phyloP scores from a whole-genome alignment of 768 basidiomycete species.

The Scleroderma bovista region DNA sequence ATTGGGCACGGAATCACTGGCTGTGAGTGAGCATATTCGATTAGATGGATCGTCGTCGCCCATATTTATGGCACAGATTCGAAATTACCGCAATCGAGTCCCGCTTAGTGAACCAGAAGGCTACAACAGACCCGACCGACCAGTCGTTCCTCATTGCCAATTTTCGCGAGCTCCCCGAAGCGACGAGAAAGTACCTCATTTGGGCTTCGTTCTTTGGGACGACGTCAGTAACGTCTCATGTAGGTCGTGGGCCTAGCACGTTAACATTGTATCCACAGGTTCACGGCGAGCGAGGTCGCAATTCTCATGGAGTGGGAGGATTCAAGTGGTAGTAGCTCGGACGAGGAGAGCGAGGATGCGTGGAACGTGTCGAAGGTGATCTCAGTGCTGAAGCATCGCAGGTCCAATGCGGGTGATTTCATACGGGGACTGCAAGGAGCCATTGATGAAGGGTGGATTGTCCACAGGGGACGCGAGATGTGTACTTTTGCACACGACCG shows the following conservation, averaged over 20 bases:
- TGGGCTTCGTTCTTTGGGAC: constrained; percentile 75
- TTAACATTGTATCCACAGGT: constrained; percentile 32
- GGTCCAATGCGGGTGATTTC: constrained; percentile 41
- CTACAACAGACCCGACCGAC: constrained; percentile 53
- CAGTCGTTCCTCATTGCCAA: constrained; percentile 55
- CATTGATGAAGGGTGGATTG: constrained; percentile 68
- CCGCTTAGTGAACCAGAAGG: constrained; percentile 45
- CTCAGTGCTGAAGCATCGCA: constrained; percentile 33
- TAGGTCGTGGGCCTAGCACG: background rate
- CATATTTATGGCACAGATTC: constrained; percentile 33
- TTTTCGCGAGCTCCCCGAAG: constrained; percentile 54
- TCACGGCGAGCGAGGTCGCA: constrained; percentile 69
- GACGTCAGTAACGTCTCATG: constrained; percentile 38
- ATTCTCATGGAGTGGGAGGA: constrained; percentile 73
- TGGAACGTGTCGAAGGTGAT: constrained; percentile 51
- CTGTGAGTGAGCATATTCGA: constrained; percentile 41
- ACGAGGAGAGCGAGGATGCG: constrained; percentile 35
- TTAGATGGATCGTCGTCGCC: background rate
- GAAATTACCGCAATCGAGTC: constrained; percentile 53
- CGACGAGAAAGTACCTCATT: constrained; percentile 58
- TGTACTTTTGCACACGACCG: constrained; percentile 72
- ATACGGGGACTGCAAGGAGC: constrained; percentile 67
- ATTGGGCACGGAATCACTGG: constrained; percentile 64
- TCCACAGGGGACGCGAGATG: constrained; percentile 69
- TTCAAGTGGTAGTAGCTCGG: constrained; percentile 44